Evolutionary conservation across 2,329 filamentous ascomycete genomes (phyloP).

Genomic region (Diaporthe citri): DNA sequence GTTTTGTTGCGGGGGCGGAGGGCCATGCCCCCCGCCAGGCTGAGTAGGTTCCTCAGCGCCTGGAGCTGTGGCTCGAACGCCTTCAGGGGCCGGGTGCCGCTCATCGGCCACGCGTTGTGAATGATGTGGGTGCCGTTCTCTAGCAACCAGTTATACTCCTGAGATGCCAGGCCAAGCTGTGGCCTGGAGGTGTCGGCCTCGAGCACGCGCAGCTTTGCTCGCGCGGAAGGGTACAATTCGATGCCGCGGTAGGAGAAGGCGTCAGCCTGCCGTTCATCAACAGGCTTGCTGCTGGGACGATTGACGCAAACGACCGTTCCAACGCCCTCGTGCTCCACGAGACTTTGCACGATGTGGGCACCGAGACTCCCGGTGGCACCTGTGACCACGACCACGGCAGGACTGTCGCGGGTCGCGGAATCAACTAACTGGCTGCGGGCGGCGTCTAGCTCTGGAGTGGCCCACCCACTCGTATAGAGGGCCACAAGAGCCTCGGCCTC

Average conservation of each 20-base stretch:
- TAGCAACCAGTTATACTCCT: conserved; percentile 53
- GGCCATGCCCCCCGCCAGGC: conserved; percentile 51
- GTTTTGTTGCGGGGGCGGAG: conserved; percentile 58
- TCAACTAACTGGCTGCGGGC: conserved; percentile 40
- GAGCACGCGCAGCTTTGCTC: conserved; percentile 55
- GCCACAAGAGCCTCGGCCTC: background rate
- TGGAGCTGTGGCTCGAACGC: conserved; percentile 58
- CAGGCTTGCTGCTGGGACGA: conserved; percentile 48
- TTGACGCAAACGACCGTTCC: conserved; percentile 59
- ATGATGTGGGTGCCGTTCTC: background rate
- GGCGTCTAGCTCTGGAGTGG: conserved; percentile 51
- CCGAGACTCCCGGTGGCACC: conserved; percentile 56
- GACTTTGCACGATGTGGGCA: conserved; percentile 49
- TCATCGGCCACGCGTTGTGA: conserved; percentile 64
- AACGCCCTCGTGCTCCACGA: conserved; percentile 47
- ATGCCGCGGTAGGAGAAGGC: conserved; percentile 43
- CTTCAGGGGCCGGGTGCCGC: conserved; percentile 51
- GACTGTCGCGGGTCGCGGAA: conserved; percentile 10
- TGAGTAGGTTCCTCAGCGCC: conserved; percentile 60
- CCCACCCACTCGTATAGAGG: background rate
- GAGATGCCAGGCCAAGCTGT: conserved; percentile 55
- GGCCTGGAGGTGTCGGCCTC: conserved; percentile 56
- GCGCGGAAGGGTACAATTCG: background rate
- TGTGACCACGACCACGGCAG: conserved; percentile 51
- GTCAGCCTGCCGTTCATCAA: conserved; percentile 53